These are phyloP conservation scores for Astrothelium subdiscretum DNA, from an alignment of 495 filamentous ascomycete species.

Conservation along the genomic window DNA sequence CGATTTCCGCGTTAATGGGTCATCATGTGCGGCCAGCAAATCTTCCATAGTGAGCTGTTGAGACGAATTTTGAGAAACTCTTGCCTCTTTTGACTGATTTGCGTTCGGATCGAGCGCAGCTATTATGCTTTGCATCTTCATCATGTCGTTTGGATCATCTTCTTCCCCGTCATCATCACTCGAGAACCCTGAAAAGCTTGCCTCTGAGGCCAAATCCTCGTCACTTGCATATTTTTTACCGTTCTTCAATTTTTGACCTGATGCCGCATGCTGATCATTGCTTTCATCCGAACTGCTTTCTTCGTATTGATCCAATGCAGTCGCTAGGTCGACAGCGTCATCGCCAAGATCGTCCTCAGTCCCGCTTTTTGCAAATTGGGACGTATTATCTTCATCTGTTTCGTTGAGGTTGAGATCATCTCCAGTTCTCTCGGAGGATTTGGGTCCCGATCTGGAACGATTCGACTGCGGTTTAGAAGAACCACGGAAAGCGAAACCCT, in stretches of 20 bases:
- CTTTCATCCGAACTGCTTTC: slow-evolving; percentile 28
- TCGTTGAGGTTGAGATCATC: slow-evolving; percentile 43
- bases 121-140: slow-evolving; percentile 58
- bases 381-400: slow-evolving; percentile 43
- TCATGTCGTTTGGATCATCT: slow-evolving; percentile 46
- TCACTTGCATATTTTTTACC: slow-evolving; percentile 29
- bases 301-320: slow-evolving; percentile 64
- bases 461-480: background rate
- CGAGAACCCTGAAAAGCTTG: slow-evolving; percentile 8
- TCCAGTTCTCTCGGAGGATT: slow-evolving; percentile 1
- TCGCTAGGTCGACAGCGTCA: slow-evolving; percentile 74
- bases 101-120: slow-evolving; percentile 46
- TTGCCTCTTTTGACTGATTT: background rate
- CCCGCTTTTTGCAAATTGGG: slow-evolving; percentile 24
- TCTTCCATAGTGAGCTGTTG: slow-evolving; percentile 72
- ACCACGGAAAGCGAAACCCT: slow-evolving; percentile 27
- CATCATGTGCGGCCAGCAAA: slow-evolving; percentile 59
- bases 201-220: slow-evolving; percentile 27
- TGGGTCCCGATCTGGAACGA: background rate
- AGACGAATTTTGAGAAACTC: slow-evolving; percentile 23
- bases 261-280: slow-evolving; percentile 28
- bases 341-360: slow-evolving; percentile 52
- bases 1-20: slow-evolving; percentile 66
- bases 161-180: slow-evolving; percentile 50
- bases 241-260: slow-evolving; percentile 13